These are phyloP conservation scores for Poa pratensis DNA, from an alignment of 176 grass and related monocot genomes.

Conservation along the genomic window DNA sequence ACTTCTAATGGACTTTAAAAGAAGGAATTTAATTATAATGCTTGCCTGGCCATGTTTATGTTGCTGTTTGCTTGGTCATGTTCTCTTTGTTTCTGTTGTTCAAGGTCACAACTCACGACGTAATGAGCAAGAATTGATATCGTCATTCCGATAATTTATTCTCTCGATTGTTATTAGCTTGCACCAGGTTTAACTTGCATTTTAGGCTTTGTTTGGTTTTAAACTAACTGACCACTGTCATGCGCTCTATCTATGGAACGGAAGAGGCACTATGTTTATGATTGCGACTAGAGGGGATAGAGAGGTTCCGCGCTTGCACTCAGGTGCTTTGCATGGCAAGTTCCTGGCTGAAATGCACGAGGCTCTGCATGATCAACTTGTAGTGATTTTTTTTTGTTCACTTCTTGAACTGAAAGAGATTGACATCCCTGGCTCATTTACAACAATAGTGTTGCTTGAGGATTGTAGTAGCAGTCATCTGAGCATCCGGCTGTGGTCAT, in stretches of 20 bases:
- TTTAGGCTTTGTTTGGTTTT: slow-evolving; percentile 16
- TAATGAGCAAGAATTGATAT: neutral
- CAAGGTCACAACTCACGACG: slow-evolving; percentile 8
- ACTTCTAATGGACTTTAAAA: neutral
- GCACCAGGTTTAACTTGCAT: slow-evolving; percentile 3
- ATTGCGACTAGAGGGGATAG: neutral
- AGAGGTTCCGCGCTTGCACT: neutral
- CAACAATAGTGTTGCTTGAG: neutral
- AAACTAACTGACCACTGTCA: neutral
- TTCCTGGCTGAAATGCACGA: neutral
- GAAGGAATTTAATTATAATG: neutral
- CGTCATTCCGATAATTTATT: neutral
- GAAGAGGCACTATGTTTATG: neutral
- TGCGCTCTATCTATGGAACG: neutral
- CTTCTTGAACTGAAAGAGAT: slow-evolving; percentile 2
- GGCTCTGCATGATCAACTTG: slow-evolving; percentile 7
- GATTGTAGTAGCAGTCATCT: too few relatives aligned
- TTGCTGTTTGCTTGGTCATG: neutral
- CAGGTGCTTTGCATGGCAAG: neutral
- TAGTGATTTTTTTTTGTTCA: neutral
- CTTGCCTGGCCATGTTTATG: neutral
- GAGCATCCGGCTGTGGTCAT: too few relatives aligned
- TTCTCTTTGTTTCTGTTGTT: neutral
- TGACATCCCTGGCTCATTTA: neutral
- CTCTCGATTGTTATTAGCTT: neutral